phyloP scores from a whole-genome alignment of 257 asterid genomes.

The Solanum arcanum region DNA sequence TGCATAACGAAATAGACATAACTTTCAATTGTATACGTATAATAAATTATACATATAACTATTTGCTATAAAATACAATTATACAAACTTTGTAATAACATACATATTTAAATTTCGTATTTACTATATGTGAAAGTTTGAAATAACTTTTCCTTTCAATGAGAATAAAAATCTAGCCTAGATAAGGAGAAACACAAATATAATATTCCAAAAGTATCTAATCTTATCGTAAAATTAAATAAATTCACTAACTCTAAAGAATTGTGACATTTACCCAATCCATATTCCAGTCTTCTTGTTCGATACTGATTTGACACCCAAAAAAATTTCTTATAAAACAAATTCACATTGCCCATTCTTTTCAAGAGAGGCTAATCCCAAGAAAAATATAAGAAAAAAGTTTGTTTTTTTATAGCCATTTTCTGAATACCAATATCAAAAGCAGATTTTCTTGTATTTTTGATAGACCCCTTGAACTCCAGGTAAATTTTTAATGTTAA shows the following conservation, averaged over 20 bases:
- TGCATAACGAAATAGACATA: too few relatives aligned
- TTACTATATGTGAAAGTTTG: too few relatives aligned
- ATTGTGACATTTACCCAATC: background rate
- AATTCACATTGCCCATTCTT: background rate
- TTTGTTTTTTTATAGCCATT: background rate
- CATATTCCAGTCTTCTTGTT: background rate
- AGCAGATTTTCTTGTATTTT: background rate
- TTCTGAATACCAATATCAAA: background rate
- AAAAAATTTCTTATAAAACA: background rate
- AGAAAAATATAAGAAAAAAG: background rate
- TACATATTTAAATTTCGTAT: too few relatives aligned
- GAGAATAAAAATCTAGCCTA: background rate
- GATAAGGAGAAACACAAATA: background rate
- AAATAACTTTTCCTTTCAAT: too few relatives aligned
- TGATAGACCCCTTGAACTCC: background rate
- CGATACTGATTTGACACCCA: background rate
- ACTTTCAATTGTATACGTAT: too few relatives aligned
- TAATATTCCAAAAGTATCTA: background rate
- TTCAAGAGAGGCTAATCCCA: background rate
- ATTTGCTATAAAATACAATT: too few relatives aligned
- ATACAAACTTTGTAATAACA: too few relatives aligned
- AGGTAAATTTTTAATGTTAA: background rate
- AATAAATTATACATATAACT: too few relatives aligned
- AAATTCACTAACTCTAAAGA: background rate
- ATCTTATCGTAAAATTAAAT: background rate